Base-by-base conservation (phyloP, 805 yeast species). In the Clavispora vitiphila region DNA sequence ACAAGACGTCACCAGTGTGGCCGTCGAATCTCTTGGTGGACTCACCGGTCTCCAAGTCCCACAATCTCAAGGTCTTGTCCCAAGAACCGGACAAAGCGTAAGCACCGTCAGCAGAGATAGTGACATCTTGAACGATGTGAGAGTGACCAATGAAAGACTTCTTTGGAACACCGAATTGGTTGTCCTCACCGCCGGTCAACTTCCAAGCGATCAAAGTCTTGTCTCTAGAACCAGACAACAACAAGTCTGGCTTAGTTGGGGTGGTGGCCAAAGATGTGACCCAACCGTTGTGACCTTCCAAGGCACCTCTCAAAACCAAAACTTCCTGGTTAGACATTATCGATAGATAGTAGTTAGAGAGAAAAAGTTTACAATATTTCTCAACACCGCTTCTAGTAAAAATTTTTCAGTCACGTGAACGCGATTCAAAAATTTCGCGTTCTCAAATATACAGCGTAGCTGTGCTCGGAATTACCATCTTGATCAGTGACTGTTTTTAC, bases 261-360 rank as follows among this genome's bases (percentile, higher is more conserved):
- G 96, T 83, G 77, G 98, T 93, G 76, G 98, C 96, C 65, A 93
- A 81, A 71, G 96, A 81, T 58, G 99, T 93, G 68, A 93, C 99
- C 98, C 98, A 91, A 67, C 74, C 74, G 55, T 65, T 67, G 72
- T 71, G 74, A 51, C 87, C 96, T 80, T 91, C 97, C 72, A 93
- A 85, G 83, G 98, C 87, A 74, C 98, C 99, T 84, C 98, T 90
- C 74, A 93, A 86, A 75, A 91, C 96, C 80, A 91, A 82, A 83
- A 90, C 95, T 86, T 90, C 97, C 75, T 80, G 83, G 65, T 78
- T 80, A 74, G 89, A 77, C 90, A 84, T 84, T 47, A 47, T 62
- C 38, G 35, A 38, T 43, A 26, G 37, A 25, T 37, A 26, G 9
- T 41, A 31, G 24, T 31, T 41, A 21, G 36, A 35, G 34, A 34